Evolutionary conservation across 2,329 filamentous ascomycete genomes (phyloP).

Genomic region (Sporothrix mexicana): DNA sequence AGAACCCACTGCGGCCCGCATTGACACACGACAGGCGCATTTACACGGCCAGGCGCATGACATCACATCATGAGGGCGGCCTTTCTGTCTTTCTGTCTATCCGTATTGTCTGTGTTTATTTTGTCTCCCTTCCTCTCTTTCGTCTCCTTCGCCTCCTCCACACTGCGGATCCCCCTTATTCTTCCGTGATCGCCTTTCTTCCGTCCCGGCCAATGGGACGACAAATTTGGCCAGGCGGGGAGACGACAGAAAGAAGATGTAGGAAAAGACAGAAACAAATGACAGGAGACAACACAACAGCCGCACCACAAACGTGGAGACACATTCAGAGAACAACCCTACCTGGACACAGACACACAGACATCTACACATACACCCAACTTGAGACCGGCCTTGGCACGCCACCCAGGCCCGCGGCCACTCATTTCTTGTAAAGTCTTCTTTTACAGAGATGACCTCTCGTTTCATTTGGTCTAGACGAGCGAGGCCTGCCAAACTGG

Average conservation of each 20-base stretch:
- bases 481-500: not conserved
- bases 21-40: slow-evolving; percentile 27
- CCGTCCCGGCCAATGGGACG: slow-evolving; percentile 15
- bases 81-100: not conserved
- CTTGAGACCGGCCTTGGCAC: slow-evolving; percentile 23
- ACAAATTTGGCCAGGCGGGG: not conserved
- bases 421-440: not conserved
- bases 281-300: not conserved
- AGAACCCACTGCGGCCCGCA: slow-evolving; percentile 11
- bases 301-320: not conserved
- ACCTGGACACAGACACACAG: slow-evolving; percentile 7
- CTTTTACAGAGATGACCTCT: not conserved
- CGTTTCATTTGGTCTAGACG: slow-evolving; percentile 5
- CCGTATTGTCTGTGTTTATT: not conserved
- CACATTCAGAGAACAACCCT: not conserved
- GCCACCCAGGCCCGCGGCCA: not conserved
- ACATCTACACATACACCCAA: not conserved
- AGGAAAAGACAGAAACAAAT: not conserved
- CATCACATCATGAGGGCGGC: slow-evolving; percentile 21
- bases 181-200: slow-evolving; percentile 24
- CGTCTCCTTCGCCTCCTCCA: not conserved
- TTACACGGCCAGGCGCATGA: slow-evolving; percentile 32
- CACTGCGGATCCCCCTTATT: slow-evolving; percentile 10
- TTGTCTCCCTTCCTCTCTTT: not conserved
- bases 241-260: not conserved